Conservation (phyloP, 257 asterid genomes). For the Solanum piurae region DNA sequence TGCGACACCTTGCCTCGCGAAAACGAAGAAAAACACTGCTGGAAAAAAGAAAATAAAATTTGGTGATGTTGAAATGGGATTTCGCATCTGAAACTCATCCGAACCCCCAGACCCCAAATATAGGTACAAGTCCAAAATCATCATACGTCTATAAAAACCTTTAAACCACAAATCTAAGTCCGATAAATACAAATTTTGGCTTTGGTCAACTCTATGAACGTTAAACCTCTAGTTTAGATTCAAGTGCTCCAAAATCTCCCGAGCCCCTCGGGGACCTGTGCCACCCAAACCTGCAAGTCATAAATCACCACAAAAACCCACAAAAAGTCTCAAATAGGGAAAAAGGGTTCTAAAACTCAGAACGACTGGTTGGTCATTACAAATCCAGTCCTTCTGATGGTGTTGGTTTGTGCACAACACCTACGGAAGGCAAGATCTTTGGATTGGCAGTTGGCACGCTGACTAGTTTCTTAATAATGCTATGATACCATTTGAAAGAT, state of each 20-base stretch:
- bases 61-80: not conserved
- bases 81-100: not conserved
- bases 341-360: not conserved
- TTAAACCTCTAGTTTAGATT: not conserved
- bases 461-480: not conserved
- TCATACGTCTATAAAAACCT: not conserved
- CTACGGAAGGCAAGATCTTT: not conserved
- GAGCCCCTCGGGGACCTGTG: not conserved
- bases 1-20: not conserved
- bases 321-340: not conserved
- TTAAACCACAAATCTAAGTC: not conserved
- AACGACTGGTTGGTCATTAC: not conserved
- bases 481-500: not conserved
- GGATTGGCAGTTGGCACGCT: not conserved
- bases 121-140: not conserved
- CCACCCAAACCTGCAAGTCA: not conserved
- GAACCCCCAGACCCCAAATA: not conserved
- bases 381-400: not conserved
- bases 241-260: not conserved
- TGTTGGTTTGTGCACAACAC: not conserved
- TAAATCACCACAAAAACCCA: not conserved
- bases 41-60: not conserved
- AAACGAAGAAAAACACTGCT: not conserved
- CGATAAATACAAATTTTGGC: not conserved
- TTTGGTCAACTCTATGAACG: not conserved